Evolutionary conservation across 2,329 filamentous ascomycete genomes (phyloP).

Genomic region (Graphiopsis chlorocephala): DNA sequence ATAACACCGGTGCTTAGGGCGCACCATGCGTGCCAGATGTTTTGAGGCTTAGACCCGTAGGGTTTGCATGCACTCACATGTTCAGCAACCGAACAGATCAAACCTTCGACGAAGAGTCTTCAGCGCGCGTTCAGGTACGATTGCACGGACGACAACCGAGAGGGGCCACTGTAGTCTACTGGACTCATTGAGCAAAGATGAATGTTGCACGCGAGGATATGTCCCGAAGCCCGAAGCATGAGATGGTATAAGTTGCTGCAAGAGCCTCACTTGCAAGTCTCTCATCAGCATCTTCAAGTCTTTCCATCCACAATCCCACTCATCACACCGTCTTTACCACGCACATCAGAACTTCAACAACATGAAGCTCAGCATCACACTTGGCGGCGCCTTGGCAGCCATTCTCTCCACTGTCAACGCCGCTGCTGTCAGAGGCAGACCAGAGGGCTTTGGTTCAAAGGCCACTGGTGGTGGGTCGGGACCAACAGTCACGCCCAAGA

Average conservation of each 20-base stretch:
- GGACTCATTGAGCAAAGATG: background rate
- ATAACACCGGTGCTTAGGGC: background rate
- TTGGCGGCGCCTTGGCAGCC: background rate
- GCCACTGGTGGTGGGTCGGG: slow-evolving; percentile 53
- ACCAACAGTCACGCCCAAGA: slow-evolving; percentile 31
- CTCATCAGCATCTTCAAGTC: background rate
- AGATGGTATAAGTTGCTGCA: background rate
- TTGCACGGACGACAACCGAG: background rate
- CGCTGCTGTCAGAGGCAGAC: slow-evolving; percentile 34
- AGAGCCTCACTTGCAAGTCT: background rate
- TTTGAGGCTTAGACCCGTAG: background rate
- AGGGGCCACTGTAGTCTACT: background rate
- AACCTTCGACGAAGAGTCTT: background rate
- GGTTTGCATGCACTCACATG: background rate
- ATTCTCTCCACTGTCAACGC: background rate
- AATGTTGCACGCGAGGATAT: background rate
- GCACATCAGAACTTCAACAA: background rate
- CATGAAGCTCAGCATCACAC: background rate
- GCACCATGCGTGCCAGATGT: background rate
- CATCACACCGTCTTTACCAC: background rate
- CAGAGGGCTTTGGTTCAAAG: slow-evolving; percentile 49
- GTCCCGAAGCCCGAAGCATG: background rate
- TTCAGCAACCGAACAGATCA: background rate
- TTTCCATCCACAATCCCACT: background rate
- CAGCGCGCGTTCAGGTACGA: background rate